Base-by-base conservation (phyloP, 2,329 filamentous ascomycete species). In the Malbranchea cinnamomea region DNA sequence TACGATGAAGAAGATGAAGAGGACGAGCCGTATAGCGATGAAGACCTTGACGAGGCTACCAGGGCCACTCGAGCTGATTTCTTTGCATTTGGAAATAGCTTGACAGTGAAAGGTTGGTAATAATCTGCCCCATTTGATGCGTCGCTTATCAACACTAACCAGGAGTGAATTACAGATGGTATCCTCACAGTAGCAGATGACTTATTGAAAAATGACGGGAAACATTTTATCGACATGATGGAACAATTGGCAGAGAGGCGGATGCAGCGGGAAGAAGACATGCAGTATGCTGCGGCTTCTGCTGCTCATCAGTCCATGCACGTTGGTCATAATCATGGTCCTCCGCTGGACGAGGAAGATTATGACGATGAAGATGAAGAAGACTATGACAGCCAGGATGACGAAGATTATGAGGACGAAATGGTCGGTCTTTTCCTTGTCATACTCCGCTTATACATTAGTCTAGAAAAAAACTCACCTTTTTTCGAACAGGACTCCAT, bases 221-320 rank as follows among this genome's bases (percentile, higher is more conserved):
- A 92, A 58, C 92, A 93, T 51, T 98, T 98, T 62, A 98, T 98
- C 57, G 89, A 98, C 55, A 98, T 98, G 89, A 98, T 98, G 89
- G 89, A 98, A 56, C 87, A 95, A 60, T 70, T 98, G 46, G 89
- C 89, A 21, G 89, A 98, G 60, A 81, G 87, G 46, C 74, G 89
- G 46, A 94, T 98, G 87, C 82, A 85, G 50, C 78, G 89, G 44
- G 87, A 95, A 62, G 85, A 89, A 59, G 84, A 94, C 51, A 81
- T 82, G 29, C 74, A 76, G 43, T 71, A 72, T 46, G 66, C 74
- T 49, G 65, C 75, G 33, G 67, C 70, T 39, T 65, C 67, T 49
- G 57, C 64, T 30, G 60, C 63, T 40, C 67, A 74, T 53, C 65
- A 60, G 42, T 53, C 62, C 38, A 52, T 71, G 37, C 77, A 78